phyloP scores from a whole-genome alignment of 1,284 basidiomycete species.

The Lentinula novae-zelandiae region DNA sequence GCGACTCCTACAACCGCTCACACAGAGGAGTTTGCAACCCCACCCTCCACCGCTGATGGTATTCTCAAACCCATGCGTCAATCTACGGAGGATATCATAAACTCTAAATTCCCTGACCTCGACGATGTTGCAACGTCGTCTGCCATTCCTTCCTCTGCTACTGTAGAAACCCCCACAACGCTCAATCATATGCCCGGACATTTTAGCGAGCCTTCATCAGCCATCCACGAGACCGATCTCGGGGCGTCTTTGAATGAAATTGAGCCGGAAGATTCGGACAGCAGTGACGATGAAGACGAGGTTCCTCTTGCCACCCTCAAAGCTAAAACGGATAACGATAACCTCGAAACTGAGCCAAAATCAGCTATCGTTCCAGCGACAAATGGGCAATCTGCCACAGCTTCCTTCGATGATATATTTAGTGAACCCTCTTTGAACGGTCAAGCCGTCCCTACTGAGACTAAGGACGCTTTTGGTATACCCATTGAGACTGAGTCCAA shows the following conservation, averaged over 20 bases:
- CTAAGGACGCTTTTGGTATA: slow-evolving; percentile 25
- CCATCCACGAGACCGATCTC: slow-evolving; percentile 46
- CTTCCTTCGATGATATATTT: slow-evolving; percentile 65
- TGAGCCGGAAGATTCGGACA: slow-evolving; percentile 62
- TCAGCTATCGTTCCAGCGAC: slow-evolving; percentile 20
- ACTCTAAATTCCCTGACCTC: slow-evolving; percentile 41
- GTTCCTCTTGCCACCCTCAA: slow-evolving; percentile 36
- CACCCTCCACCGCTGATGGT: slow-evolving; percentile 41
- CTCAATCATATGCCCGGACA: slow-evolving; percentile 15
- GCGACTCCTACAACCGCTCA: slow-evolving; percentile 25
- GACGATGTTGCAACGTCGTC: slow-evolving; percentile 29
- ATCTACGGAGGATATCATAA: slow-evolving; percentile 28
- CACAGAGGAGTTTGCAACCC: slow-evolving; percentile 60
- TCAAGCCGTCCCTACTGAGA: slow-evolving; percentile 15
- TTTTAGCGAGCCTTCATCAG: slow-evolving; percentile 15
- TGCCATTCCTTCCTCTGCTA: slow-evolving; percentile 2
- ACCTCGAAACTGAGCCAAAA: slow-evolving; percentile 14
- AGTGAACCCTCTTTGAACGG: slow-evolving; percentile 29
- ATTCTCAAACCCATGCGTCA: slow-evolving; percentile 19
- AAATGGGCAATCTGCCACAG: slow-evolving; percentile 23
- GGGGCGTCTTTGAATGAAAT: slow-evolving; percentile 56
- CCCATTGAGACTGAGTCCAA: slow-evolving; percentile 18
- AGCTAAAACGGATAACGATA: slow-evolving; percentile 22
- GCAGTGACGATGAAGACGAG: slow-evolving; percentile 52
- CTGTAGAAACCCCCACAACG: background rate